Percentiles rank a stretch among this genome's conserved stretches.
phyloP scores from a whole-genome alignment of 164 flowering plant species.

The Tetracentron sinense region DNA sequence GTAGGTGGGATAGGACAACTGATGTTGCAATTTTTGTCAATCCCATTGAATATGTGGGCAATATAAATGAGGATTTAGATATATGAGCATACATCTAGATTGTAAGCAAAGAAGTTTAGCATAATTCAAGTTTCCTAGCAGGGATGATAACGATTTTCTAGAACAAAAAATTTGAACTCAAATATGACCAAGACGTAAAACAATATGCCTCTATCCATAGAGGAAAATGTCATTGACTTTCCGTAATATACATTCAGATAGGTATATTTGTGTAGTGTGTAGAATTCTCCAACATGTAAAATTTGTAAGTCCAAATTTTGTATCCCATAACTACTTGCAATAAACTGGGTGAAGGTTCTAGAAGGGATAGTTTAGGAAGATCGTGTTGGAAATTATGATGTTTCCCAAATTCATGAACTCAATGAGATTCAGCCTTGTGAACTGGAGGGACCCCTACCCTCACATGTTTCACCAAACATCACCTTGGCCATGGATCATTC shows the following conservation, averaged over 20 bases:
- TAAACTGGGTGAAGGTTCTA: slow-evolving; percentile 98
- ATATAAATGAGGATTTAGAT: too few species aligned
- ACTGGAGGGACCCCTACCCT: slow-evolving; percentile 65
- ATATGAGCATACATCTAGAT: neutral
- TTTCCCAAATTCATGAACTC: slow-evolving; percentile 72
- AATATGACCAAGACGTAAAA: too few species aligned
- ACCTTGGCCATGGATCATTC: slow-evolving; percentile 98
- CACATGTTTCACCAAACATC: slow-evolving; percentile 98
- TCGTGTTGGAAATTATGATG: slow-evolving; percentile 81
- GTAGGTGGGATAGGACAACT: neutral
- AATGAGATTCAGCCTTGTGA: slow-evolving; percentile 80
- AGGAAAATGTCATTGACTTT: too few species aligned
- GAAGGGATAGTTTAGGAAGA: slow-evolving; percentile 80
- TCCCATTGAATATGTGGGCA: too few species aligned
- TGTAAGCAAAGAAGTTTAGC: neutral
- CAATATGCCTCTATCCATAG: too few species aligned
- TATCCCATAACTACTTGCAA: slow-evolving; percentile 56
- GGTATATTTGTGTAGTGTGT: neutral
- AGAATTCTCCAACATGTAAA: neutral
- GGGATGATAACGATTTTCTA: too few species aligned
- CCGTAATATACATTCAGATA: too few species aligned
- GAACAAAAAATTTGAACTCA: too few species aligned
- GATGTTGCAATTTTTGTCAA: too few species aligned
- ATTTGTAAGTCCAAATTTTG: neutral
- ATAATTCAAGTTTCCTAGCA: too few species aligned